Percentiles rank a stretch among this genome's conserved stretches.
phyloP scores from a whole-genome alignment of 2,329 filamentous ascomycete species.

The Diaporthe eres region DNA sequence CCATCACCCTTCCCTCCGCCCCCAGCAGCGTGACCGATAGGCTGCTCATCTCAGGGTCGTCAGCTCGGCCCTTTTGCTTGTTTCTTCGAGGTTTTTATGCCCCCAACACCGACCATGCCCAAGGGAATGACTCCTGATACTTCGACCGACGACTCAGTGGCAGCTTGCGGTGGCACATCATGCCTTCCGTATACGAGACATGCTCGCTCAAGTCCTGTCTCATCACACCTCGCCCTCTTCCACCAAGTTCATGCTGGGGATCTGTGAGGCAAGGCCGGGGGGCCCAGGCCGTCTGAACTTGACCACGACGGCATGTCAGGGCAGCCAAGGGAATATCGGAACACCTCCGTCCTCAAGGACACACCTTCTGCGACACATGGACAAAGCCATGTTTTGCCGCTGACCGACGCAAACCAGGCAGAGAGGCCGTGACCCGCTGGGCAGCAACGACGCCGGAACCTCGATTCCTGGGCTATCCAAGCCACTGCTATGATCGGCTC shows the following conservation, averaged over 20 bases:
- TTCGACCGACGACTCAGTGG: conserved; percentile 12
- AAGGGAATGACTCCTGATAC: conserved; percentile 11
- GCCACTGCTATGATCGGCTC: neutral
- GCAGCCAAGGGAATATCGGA: conserved; percentile 1
- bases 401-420: neutral
- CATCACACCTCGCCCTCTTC: conserved; percentile 20
- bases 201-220: neutral
- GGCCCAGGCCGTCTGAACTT: conserved; percentile 25
- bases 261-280: neutral
- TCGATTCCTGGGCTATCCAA: conserved; percentile 4
- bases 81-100: neutral
- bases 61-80: conserved; percentile 1
- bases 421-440: conserved; percentile 5
- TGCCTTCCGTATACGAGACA: conserved; percentile 21
- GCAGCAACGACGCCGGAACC: neutral
- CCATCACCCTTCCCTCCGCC: neutral
- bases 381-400: conserved; percentile 13
- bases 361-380: conserved; percentile 21
- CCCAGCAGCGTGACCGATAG: neutral
- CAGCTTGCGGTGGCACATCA: conserved; percentile 3
- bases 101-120: neutral
- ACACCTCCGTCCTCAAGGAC: conserved; percentile 11
- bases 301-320: neutral
- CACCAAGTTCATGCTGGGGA: neutral
- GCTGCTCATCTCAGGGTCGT: conserved; percentile 3